Percentiles rank a stretch among this genome's conserved stretches.
Conservation (phyloP, 345 rosid genomes). For the Limnanthes douglasii region DNA sequence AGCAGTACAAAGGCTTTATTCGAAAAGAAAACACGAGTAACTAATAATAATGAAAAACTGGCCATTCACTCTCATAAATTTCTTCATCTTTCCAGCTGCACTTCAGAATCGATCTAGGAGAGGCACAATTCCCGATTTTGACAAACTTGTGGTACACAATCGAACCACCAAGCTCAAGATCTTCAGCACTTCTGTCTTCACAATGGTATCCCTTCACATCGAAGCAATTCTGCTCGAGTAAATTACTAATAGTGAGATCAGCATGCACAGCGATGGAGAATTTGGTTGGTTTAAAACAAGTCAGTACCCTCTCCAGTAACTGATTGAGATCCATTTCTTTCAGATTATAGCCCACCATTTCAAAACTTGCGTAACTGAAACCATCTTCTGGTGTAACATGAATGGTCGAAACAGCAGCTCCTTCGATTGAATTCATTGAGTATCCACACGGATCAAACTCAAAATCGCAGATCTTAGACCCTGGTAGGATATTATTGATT, state of each 20-base stretch:
- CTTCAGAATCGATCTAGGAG: slow-evolving; percentile 42
- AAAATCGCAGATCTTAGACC: slow-evolving; percentile 58
- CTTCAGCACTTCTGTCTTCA: slow-evolving; percentile 32
- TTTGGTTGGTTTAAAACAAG: slow-evolving; percentile 41
- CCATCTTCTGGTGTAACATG: slow-evolving; percentile 76
- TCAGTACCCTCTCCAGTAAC: slow-evolving; percentile 41
- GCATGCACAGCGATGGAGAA: slow-evolving; percentile 55
- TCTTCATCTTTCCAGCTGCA: slow-evolving; percentile 43
- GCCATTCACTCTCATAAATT: slow-evolving; percentile 18
- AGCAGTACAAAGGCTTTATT: too few species aligned
- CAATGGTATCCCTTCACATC: slow-evolving; percentile 34
- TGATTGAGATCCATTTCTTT: slow-evolving; percentile 15
- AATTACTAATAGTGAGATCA: slow-evolving; percentile 9
- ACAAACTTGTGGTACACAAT: slow-evolving; percentile 40
- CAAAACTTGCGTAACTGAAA: slow-evolving; percentile 80
- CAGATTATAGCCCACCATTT: slow-evolving; percentile 43
- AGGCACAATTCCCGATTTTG: slow-evolving; percentile 11
- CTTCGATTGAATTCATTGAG: slow-evolving; percentile 70
- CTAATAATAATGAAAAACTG: not conserved
- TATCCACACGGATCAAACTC: slow-evolving; percentile 78
- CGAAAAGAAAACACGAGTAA: not conserved
- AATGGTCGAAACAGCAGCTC: slow-evolving; percentile 56
- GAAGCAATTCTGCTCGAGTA: slow-evolving; percentile 12
- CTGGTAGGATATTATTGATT: slow-evolving; percentile 55
- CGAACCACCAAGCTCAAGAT: slow-evolving; percentile 34